Evolutionary conservation across 2,329 filamentous ascomycete genomes (phyloP).

Genomic region (Penicillium olsonii): DNA sequence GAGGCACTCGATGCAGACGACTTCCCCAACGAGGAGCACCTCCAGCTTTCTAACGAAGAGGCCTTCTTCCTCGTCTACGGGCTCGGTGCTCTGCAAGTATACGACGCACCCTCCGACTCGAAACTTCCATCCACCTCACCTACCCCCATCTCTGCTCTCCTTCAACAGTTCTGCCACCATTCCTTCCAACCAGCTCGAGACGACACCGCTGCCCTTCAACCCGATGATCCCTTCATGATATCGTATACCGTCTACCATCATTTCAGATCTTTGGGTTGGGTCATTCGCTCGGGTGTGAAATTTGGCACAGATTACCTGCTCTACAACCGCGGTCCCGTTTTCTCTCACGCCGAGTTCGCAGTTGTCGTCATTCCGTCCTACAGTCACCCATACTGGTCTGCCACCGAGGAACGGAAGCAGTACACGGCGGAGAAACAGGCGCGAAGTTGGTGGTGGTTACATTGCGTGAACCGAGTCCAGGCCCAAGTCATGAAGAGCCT

Average conservation of each 20-base stretch:
- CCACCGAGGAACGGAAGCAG: conserved; percentile 50
- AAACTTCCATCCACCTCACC: conserved; percentile 29
- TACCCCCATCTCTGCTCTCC: conserved; percentile 59
- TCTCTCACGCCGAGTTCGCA: conserved; percentile 92
- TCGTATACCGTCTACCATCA: conserved; percentile 93
- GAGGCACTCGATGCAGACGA: conserved; percentile 21
- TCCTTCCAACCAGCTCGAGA: conserved; percentile 67
- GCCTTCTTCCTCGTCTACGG: conserved; percentile 86
- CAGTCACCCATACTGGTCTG: conserved; percentile 69
- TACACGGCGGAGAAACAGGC: conserved; percentile 51
- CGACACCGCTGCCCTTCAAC: conserved; percentile 51
- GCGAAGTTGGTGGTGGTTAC: conserved; percentile 60
- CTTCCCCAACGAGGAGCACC: conserved; percentile 69
- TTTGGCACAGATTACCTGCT: conserved; percentile 95
- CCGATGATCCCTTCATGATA: conserved; percentile 82
- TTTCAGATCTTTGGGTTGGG: conserved; percentile 93
- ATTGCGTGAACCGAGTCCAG: conserved; percentile 86
- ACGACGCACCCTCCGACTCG: conserved; percentile 22
- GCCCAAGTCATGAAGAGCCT: conserved; percentile 88
- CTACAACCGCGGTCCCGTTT: conserved; percentile 89
- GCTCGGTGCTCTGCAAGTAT: conserved; percentile 71
- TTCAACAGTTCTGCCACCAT: conserved; percentile 67
- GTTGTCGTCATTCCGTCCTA: conserved; percentile 83
- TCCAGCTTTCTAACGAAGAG: conserved; percentile 89
- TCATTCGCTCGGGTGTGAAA: conserved; percentile 87